Base-by-base conservation (phyloP, 371 early-diverging fungal genomes). In the Rhizomucor pusillus region DNA sequence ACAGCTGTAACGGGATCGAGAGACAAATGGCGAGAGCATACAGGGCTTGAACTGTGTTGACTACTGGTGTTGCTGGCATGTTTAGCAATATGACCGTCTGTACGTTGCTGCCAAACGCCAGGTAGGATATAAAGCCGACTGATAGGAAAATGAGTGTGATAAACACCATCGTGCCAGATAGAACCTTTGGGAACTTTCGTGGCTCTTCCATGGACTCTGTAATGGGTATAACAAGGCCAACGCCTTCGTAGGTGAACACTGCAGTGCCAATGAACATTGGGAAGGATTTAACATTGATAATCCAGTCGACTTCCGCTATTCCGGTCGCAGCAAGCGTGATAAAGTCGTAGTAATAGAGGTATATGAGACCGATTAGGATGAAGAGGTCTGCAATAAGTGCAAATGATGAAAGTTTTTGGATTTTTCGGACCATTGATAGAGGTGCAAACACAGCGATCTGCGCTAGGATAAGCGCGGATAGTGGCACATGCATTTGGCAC, bases 221-320 rank as follows among this genome's bases (percentile, higher is more conserved):
- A 47, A 85, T 85, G 5, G 88, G 86, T 56, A 85, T 85, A 19
- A 87, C 72, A 35, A 92, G 63, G 45, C 94, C 91, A 64, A 92
- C 89, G 29, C 94, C 94, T 72, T 94, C 94, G 57, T 88, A 94
- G 0, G 93, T 89, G 66, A 90, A 94, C 33, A 92, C 86, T 48
- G 92, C 90, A 13, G 93, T 93, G 39, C 94, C 94, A 52, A 94
- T 84, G 62, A 91, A 90, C 58, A 94, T 65, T 1, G 90, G 80
- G 66, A 91, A 91, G 6, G 84, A 81, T 29, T 77, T 73, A 24
- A 70, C 49, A 63, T 92, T 92, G 63, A 91, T 80, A 46, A 78
- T 61, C 77, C 77, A 77, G 23, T 75, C 71, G 1, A 91, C 76
- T 34, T 87, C 71, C 10, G 80, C 84, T 25, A 85, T 39, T 16